Evolutionary conservation across 164 flowering plant species (phyloP), one percentile per base, ranked within the genome.

Genomic region (Chimonanthus salicifolius): DNA sequence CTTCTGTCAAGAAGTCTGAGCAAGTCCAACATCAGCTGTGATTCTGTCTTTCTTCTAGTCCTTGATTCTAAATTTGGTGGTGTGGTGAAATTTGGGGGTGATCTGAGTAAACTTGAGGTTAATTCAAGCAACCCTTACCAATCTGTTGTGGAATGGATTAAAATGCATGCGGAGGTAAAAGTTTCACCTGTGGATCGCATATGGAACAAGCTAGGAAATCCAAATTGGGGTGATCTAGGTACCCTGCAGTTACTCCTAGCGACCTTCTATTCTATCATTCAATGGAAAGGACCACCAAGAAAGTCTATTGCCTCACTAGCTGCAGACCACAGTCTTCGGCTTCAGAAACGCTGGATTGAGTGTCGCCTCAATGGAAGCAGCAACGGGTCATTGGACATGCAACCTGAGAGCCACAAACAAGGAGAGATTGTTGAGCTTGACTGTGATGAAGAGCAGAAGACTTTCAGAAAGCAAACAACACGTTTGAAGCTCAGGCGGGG

Each of bases 131-230:
- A 89, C 71, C 86, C 89, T 15, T 90, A 88, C 74, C 77, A 78
- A 51, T 82, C 88, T 48, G 89, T 83, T 70, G 86, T 78, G 20
- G 85, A 89, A 64, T 92, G 97, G 97, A 79, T 92, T 8, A 89
- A 80, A 63, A 68, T 70, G 64, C 86, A 87, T 79, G 83, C 95
- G 0, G 80, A 86, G 74, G 75, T 92, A 67, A 49, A 80, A 65
- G 83, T 92, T 75, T 88, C 95, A 15, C 84, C 92, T 3, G 81
- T 88, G 5, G 94, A 90, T 69, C 78, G 82, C 73, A 84, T 92
- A 73, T 92, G 97, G 97, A 92, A 92, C 81, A 88, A 90, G 83
- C 85, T 92, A 46, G 97, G 97, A 49, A 92, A 92, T 85, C 84
- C 90, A 51, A 92, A 87, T 63, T 92, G 97, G 97, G 90, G 91